phyloP scores from a whole-genome alignment of 306 rosid genomes.

The Inga oerstediana region DNA sequence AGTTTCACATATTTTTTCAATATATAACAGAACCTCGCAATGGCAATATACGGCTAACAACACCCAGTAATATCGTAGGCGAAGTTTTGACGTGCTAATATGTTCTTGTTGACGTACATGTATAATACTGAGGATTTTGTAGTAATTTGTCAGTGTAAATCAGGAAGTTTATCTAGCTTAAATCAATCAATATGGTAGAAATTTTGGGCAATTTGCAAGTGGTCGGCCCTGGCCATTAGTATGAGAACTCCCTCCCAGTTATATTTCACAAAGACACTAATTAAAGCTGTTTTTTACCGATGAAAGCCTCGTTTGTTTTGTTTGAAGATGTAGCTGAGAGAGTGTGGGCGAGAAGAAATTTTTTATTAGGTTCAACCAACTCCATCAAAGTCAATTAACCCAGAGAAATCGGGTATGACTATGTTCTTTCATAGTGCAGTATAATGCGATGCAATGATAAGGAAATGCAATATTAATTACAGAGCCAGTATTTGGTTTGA shows the following conservation, averaged over 20 bases:
- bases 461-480: too few relatives aligned
- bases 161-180: neutral
- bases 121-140: too few relatives aligned
- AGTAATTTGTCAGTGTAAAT: neutral
- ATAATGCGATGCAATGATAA: too few relatives aligned
- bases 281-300: too few relatives aligned
- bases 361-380: neutral
- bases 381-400: neutral
- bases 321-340: neutral
- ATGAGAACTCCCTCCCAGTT: neutral
- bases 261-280: neutral
- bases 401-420: neutral
- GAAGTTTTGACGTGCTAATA: neutral
- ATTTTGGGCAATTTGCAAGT: neutral
- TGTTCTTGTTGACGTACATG: too few relatives aligned
- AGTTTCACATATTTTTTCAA: neutral
- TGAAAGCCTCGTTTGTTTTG: neutral
- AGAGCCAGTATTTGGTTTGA: too few relatives aligned
- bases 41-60: neutral
- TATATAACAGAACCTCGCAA: neutral
- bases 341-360: neutral
- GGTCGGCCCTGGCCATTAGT: neutral
- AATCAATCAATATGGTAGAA: neutral
- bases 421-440: too few relatives aligned
- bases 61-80: neutral